Percentiles rank a stretch among this genome's conserved stretches.
Conservation (phyloP, 176 grass and related monocot genomes). For the Phoenix dactylifera region DNA sequence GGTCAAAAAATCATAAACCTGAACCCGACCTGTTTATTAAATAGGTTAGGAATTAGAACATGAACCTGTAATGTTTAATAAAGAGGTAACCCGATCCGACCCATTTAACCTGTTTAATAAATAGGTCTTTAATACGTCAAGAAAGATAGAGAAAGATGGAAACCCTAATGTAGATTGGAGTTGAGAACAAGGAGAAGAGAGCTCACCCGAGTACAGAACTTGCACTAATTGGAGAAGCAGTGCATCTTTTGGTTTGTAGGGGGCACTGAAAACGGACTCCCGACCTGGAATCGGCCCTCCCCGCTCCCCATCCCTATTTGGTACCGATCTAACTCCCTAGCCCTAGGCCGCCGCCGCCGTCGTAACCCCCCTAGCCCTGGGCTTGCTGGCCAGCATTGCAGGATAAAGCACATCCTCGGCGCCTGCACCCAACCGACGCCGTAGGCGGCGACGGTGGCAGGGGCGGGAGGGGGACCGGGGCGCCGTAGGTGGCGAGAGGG, state of each 20-base stretch:
- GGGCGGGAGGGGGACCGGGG: conserved; percentile 4
- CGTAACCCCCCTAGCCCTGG: no score
- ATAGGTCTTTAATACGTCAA: background rate
- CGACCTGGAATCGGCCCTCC: background rate
- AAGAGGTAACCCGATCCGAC: no score
- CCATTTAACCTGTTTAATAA: no score
- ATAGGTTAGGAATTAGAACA: no score
- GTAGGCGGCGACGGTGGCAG: conserved; percentile 2
- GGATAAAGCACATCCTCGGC: background rate
- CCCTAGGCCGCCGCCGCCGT: no score
- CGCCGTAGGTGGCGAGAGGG: conserved; percentile 24
- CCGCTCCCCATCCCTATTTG: background rate
- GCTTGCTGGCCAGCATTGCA: background rate
- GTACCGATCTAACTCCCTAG: background rate
- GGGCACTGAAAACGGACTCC: conserved; percentile 20
- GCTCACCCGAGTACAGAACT: conserved; percentile 23
- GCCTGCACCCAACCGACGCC: background rate
- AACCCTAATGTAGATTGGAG: background rate
- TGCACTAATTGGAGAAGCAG: conserved; percentile 20
- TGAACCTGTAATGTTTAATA: no score
- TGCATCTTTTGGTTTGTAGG: conserved; percentile 28
- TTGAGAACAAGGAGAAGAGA: background rate
- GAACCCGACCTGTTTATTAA: no score
- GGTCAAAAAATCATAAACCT: no score
- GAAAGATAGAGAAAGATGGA: background rate